These are phyloP conservation scores for Penicillium sp. DNA, from an alignment of 2,329 filamentous ascomycete genomes.

Conservation along the genomic window DNA sequence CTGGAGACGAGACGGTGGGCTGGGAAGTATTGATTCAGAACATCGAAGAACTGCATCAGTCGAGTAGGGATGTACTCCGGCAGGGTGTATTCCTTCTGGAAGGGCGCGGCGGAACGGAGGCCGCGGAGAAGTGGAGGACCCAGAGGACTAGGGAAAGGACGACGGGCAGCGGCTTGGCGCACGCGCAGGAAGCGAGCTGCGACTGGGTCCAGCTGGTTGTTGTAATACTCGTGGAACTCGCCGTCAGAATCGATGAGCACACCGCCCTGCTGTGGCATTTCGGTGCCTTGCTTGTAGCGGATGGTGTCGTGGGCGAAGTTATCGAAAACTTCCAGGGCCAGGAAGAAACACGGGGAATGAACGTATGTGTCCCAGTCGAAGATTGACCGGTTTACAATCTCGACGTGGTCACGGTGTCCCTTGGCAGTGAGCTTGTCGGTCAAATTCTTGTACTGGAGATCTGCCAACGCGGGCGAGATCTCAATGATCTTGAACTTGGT, in stretches of 20 bases:
- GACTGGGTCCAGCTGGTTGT: conserved; percentile 73
- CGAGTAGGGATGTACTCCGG: conserved; percentile 94
- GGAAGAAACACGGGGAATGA: conserved; percentile 93
- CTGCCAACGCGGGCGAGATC: conserved; percentile 79
- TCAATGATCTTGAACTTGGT: conserved; percentile 96
- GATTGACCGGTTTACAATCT: conserved; percentile 91
- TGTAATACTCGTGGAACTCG: conserved; percentile 95
- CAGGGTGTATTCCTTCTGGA: conserved; percentile 70
- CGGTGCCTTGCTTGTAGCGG: conserved; percentile 80
- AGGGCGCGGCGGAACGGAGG: conserved; percentile 64
- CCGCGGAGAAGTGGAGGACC: conserved; percentile 56
- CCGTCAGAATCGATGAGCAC: conserved; percentile 81
- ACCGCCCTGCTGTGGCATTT: conserved; percentile 79
- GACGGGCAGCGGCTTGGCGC: conserved; percentile 67
- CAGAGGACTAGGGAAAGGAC: conserved; percentile 44
- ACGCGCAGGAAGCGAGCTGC: conserved; percentile 79
- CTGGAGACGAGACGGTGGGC: conserved; percentile 83
- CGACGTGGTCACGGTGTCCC: conserved; percentile 79
- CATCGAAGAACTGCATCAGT: conserved; percentile 95
- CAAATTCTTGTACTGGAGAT: conserved; percentile 71
- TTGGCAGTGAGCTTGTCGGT: conserved; percentile 63
- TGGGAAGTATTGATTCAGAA: conserved; percentile 83
- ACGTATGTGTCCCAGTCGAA: conserved; percentile 91
- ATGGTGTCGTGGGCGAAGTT: conserved; percentile 96
- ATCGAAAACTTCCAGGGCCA: conserved; percentile 97